Evolutionary conservation across 768 basidiomycete species (phyloP), one percentile per base, ranked within the genome.

Genomic region (Trametes elegans): DNA sequence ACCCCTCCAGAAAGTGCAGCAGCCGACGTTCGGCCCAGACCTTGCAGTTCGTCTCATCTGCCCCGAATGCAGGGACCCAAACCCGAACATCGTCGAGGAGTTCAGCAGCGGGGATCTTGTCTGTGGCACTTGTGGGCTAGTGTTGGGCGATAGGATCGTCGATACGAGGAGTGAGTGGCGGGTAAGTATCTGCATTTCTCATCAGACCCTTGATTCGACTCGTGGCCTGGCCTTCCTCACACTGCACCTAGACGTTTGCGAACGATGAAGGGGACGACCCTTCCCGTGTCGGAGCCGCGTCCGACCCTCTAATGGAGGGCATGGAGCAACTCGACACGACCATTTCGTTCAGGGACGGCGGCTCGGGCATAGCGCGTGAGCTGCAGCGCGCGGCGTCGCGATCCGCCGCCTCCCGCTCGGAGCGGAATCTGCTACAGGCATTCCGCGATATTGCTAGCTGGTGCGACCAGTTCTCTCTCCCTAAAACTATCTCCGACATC

Each of bases 201-300:
- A 31, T 28, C 39, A 48, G 53, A 54, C 45, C 55, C 58, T 60
- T 57, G 49, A 57, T 60, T 55, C 55, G 53, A 47, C 45, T 35
- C 19, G 47, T 62, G 57, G 55, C 14, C 65, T 39, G 23, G 57
- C 44, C 47, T 55, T 57, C 39, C 28, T 62, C 47, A 62, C 67
- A 51, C 64, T 39, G 13, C 59, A 21, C 57, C n/a, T 76, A 98
- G 90, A 98, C 97, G 58, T 99, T 99, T 72, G 97, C 97, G 62
- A 97, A 98, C 69, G 96, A 98, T 65, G 97, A 99, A 77, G 95
- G 96, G 59, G 96, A 98, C 70, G 97, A 99, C 70, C 97, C 97
- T 59, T 98, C 97, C 62, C 97, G 97, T 88, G 97, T 99, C 63
- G 97, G 97, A 75, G 94, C 93, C 50, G 93, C 94, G 39, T 84